These are phyloP conservation scores for Avena eriantha DNA, from an alignment of 176 grass and related monocot genomes.

Conservation along the genomic window DNA sequence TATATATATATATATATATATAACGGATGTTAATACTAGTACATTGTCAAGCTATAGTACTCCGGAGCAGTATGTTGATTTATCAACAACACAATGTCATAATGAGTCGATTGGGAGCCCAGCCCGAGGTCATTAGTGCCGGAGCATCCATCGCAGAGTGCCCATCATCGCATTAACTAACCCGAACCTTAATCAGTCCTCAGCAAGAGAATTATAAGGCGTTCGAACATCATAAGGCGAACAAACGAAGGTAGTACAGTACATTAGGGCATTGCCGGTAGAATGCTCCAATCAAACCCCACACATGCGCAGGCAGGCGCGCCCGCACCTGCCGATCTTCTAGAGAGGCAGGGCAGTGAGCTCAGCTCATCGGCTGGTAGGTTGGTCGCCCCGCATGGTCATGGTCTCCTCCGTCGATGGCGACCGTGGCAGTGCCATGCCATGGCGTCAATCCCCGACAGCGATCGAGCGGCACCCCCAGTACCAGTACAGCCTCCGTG, in stretches of 20 bases:
- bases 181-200: background rate
- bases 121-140: too few species aligned
- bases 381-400: background rate
- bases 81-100: too few species aligned
- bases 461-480: too few species aligned
- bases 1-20: too few species aligned
- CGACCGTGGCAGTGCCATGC: background rate
- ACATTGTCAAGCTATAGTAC: too few species aligned
- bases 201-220: background rate
- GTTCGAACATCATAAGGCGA: background rate
- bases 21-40: too few species aligned
- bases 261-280: background rate
- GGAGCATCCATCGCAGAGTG: too few species aligned
- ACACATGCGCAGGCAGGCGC: too few species aligned
- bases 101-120: too few species aligned
- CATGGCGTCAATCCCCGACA: slow-evolving; percentile 20
- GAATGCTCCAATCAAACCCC: too few species aligned
- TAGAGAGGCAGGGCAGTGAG: background rate
- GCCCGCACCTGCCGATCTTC: background rate
- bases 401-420: slow-evolving; percentile 6
- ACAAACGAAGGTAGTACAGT: background rate
- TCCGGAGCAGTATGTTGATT: too few species aligned
- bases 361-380: background rate
- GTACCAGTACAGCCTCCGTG: too few species aligned
- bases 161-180: background rate